Base-by-base conservation (phyloP, 306 rosid species). In the Prunus campanulata region DNA sequence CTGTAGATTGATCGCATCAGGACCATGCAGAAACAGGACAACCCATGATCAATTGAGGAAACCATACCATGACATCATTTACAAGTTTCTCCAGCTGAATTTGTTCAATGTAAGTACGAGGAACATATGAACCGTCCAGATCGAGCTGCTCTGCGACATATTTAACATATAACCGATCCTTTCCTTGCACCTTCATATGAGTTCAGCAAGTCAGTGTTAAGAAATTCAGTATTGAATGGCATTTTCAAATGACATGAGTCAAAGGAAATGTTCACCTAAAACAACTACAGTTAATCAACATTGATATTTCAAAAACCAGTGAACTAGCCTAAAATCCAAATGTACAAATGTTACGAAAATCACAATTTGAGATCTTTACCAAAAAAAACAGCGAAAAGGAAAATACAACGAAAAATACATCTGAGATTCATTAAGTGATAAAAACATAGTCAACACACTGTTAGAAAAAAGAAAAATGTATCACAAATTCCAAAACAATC, bases 81-180 rank as follows among this genome's bases (percentile, higher is more conserved):
- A 92, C 90, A 62, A 95, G 97, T 83, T 92, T 92, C 86, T 95
- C 99, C 79, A 95, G 91, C 87, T 95, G 99, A 84, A 95, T 95
- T 82, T 95, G 99, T 87, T 95, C 99, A 9, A 95, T 92, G 78
- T 95, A 95, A 80, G 99, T 95, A 72, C 97, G 96, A 74, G 98
- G 91, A 82, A 95, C 86, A 78, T 92, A 92, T 61, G 97, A 90
- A 65, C 97, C 99, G 71, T 92, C 97, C 91, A 95, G 79, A 18
- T 76, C 88, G 77, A 95, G 88, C 83, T 88, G 90, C 88, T 88
- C 90, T 2, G 97, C 97, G 2, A 95, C 81, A 81, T 60, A 72
- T 73, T 92, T 92, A 71, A 93, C 88, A 64, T 86, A 83, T 68
- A 70, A 71, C 39, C 99, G 90, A 81, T 95, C 99, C 84, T 51